Base-by-base conservation (phyloP, 495 filamentous ascomycete species). In the Tricharina praecox region DNA sequence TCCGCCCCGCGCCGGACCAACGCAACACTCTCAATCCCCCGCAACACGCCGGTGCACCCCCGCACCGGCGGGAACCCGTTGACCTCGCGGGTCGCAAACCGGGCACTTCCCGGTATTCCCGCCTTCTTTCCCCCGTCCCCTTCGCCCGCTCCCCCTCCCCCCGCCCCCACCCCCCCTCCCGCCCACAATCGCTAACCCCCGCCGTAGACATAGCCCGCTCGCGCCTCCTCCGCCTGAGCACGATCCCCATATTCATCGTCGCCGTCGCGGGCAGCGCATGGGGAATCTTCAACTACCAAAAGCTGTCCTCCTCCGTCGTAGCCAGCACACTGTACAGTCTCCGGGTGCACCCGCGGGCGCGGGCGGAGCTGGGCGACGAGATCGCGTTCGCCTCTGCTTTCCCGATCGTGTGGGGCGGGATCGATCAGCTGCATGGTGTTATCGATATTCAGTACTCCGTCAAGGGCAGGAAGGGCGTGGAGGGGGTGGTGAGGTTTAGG, bases 271-370 rank as follows among this genome's bases (percentile, higher is more conserved):
- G 15, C 7, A 16, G 46, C 10, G 21, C 48, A 4, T 33, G 25
- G 16, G 57, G 42, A n/a, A 53, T 60, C 21, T 96, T 97, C 79
- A 97, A 97, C 69, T 96, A 97, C 72, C 88, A 97, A 58, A 94
- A 94, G 61, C 72, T 76, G 2, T 83, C 81, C 2, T 81, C 75
- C 15, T 80, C 79, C 45, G 76, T 95, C 10, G 84, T 94, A 3
- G 76, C 72, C 49, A 82, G 80, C 36, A 88, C 83, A 4, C 71
- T 97, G 1, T 97, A 95, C 68, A 79, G 88, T 0, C 72, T 97
- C 35, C 82, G 90, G 45, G 92, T 81, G 10, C 82, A 79, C 38
- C 66, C 72, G 4, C 64, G 68, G 45, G 90, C 85, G 28, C 75
- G 85, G 43, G 76, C 77, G 48, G 65, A 76, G 20, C 68, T 97